Evolutionary conservation across 2,329 filamentous ascomycete genomes (phyloP).

Genomic region (Stagonosporopsis rhizophila): DNA sequence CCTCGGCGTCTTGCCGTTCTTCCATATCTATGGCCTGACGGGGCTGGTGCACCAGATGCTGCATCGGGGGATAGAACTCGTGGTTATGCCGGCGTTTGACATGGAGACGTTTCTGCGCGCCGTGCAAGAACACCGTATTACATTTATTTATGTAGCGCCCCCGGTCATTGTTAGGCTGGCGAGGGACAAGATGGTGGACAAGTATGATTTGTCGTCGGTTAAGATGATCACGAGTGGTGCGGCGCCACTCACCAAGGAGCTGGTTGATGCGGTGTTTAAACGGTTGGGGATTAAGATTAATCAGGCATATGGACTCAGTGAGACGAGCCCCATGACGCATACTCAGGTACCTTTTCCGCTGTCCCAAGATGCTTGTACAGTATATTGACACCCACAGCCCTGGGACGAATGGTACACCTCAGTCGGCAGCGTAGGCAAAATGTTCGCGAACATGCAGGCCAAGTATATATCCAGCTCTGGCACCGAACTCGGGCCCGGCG

Average conservation of each 20-base stretch:
- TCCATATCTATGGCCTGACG: conserved; percentile 86
- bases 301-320: conserved; percentile 36
- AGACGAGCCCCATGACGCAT: conserved; percentile 37
- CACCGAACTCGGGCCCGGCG: conserved; percentile 65
- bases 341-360: conserved; percentile 23
- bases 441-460: conserved; percentile 79
- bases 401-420: conserved; percentile 36
- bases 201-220: conserved; percentile 79
- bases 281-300: conserved; percentile 62
- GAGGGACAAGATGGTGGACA: conserved; percentile 77
- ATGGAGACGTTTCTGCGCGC: conserved; percentile 76
- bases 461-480: conserved; percentile 72
- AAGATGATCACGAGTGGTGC: conserved; percentile 87
- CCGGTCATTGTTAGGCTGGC: conserved; percentile 80
- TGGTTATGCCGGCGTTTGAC: conserved; percentile 81
- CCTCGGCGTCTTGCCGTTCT: conserved; percentile 83
- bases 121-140: conserved; percentile 76
- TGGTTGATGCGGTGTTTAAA: conserved; percentile 76
- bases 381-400: conserved; percentile 17
- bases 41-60: conserved; percentile 73
- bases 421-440: conserved; percentile 76
- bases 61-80: conserved; percentile 68
- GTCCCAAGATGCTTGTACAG: neutral
- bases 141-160: conserved; percentile 81
- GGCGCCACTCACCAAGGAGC: conserved; percentile 79